Evolutionary conservation across 1,284 basidiomycete species (phyloP).

Genomic region (Cutaneotrichosporon sp.): DNA sequence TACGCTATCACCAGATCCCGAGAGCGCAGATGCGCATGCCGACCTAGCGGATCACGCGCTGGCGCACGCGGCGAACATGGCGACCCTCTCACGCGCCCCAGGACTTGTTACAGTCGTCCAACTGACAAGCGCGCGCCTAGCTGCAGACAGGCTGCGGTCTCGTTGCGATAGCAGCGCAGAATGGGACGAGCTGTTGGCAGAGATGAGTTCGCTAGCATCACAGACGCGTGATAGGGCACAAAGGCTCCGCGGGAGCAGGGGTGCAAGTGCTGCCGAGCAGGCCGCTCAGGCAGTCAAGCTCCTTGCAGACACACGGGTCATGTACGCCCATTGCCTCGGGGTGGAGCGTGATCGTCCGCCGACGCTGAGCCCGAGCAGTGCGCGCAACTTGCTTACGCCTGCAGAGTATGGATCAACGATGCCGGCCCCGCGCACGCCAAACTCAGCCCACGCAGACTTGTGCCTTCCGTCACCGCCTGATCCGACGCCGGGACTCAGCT

Average conservation of each 20-base stretch:
- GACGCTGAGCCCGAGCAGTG: conserved; percentile 2
- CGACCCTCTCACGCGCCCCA: conserved; percentile 31
- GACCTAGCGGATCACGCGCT: conserved; percentile 45
- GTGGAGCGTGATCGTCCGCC: neutral
- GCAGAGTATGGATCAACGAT: no score
- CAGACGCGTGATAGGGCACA: conserved; percentile 38
- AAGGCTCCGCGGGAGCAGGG: conserved; percentile 37
- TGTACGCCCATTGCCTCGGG: conserved; percentile 37
- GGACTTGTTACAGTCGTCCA: conserved; percentile 44
- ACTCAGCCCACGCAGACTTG: neutral
- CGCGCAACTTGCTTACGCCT: neutral
- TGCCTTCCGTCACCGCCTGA: neutral
- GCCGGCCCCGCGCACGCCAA: neutral
- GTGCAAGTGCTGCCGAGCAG: conserved; percentile 28
- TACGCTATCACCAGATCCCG: conserved; percentile 27
- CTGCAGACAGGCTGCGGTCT: conserved; percentile 37
- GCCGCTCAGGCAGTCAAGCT: conserved; percentile 41
- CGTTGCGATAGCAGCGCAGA: conserved; percentile 40
- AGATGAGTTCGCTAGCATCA: conserved; percentile 37
- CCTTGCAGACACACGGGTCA: conserved; percentile 37
- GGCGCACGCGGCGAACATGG: conserved; percentile 46
- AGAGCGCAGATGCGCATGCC: conserved; percentile 35
- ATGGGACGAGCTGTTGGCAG: conserved; percentile 36
- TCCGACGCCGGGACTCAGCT: neutral
- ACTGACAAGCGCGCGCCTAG: conserved; percentile 35